Percentiles rank a stretch among this genome's conserved stretches.
These are phyloP conservation scores for Chaetomium globosum DNA, from an alignment of 2,329 filamentous ascomycete genomes.

Conservation along the genomic window DNA sequence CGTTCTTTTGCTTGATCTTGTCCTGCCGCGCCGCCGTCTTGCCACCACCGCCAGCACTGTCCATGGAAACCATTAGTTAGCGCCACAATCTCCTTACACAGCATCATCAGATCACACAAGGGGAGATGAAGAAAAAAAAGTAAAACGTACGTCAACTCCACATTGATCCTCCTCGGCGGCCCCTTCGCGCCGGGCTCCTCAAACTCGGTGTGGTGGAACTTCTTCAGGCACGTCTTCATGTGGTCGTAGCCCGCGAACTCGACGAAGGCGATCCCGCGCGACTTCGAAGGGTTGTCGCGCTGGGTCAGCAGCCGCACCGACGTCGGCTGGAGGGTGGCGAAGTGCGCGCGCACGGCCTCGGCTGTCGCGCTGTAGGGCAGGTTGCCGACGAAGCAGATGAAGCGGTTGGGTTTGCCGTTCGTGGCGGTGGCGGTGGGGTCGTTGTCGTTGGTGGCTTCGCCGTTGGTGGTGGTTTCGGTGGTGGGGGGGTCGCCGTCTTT, in stretches of 20 bases:
- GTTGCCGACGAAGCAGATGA: conserved; percentile 73
- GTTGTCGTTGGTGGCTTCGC: background rate
- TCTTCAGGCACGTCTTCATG: conserved; percentile 90
- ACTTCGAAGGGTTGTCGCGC: conserved; percentile 51
- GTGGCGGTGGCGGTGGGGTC: conserved; percentile 19
- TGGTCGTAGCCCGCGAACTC: conserved; percentile 85
- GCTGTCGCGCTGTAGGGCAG: conserved; percentile 81
- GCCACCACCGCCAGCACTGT: conserved; percentile 79
- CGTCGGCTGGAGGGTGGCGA: conserved; percentile 71
- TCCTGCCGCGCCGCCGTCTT: conserved; percentile 71
- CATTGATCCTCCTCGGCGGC: conserved; percentile 76
- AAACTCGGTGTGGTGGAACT: conserved; percentile 86
- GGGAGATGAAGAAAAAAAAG: background rate
- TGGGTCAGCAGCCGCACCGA: conserved; percentile 71
- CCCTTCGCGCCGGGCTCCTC: conserved; percentile 43
- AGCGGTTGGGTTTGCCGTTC: conserved; percentile 65
- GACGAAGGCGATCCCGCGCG: conserved; percentile 72
- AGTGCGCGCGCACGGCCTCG: conserved; percentile 71
- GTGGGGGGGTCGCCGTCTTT: background rate
- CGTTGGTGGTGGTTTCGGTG: background rate
- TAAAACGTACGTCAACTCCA: conserved; percentile 75
- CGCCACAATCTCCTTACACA: no score
- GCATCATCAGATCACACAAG: no score
- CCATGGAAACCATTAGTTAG: background rate
- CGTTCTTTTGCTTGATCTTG: conserved; percentile 84